phyloP scores from a whole-genome alignment of 1,284 basidiomycete genomes.

The Cryptococcus sp. region DNA sequence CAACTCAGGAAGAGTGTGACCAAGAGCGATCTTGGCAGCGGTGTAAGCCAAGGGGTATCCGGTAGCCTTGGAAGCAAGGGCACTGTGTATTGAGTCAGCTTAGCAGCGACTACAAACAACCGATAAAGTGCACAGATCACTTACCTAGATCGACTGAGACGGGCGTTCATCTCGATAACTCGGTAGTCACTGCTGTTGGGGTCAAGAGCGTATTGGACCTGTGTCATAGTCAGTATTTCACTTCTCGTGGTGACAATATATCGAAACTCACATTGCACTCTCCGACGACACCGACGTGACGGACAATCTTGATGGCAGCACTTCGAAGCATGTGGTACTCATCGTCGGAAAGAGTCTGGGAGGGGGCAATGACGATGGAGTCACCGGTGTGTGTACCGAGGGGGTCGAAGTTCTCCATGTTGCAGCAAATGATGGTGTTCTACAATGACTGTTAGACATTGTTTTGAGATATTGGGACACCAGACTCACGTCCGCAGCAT shows the following conservation, averaged over 20 bases:
- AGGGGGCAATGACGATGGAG: slow-evolving; percentile 99
- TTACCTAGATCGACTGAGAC: slow-evolving; percentile 64
- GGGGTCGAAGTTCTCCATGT: slow-evolving; percentile 99
- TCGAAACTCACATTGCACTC: slow-evolving; percentile 65
- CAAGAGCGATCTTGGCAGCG: slow-evolving; percentile 98
- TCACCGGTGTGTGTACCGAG: slow-evolving; percentile 99
- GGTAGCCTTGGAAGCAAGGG: slow-evolving; percentile 97
- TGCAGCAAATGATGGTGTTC: slow-evolving; percentile 94
- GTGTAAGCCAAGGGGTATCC: slow-evolving; percentile 99
- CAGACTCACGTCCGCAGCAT: slow-evolving; percentile 81
- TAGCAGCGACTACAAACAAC: slow-evolving; percentile 37
- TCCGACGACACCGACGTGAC: slow-evolving; percentile 96
- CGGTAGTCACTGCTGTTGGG: slow-evolving; percentile 92
- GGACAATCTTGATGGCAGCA: slow-evolving; percentile 95
- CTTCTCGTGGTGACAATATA: neutral
- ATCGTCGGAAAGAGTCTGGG: slow-evolving; percentile 94
- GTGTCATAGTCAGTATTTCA: slow-evolving; percentile 44
- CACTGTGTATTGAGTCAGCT: slow-evolving; percentile 56
- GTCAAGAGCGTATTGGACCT: slow-evolving; percentile 98
- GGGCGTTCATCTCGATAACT: slow-evolving; percentile 97
- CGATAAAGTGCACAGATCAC: slow-evolving; percentile 18
- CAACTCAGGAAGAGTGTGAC: slow-evolving; percentile 94
- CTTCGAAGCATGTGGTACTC: slow-evolving; percentile 99
- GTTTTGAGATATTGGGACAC: neutral
- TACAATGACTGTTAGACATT: slow-evolving; percentile 16